Evolutionary conservation across 1,284 basidiomycete species (phyloP), one percentile per base, ranked within the genome.

Genomic region (Mycena citricolor): DNA sequence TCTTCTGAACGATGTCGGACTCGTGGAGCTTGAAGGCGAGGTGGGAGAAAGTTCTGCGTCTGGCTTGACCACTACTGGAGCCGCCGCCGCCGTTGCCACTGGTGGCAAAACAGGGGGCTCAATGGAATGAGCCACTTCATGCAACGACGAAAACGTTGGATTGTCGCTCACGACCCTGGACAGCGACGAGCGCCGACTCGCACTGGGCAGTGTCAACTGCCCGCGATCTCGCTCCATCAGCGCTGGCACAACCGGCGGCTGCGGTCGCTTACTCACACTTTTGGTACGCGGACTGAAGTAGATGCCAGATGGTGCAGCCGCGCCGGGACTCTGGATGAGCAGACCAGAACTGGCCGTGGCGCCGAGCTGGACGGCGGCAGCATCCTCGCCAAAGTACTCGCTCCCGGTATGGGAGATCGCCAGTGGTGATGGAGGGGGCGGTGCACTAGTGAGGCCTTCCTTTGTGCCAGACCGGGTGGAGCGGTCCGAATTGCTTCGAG

Each of bases 301-400:
- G 53, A 99, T 94, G 5, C 93, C 94, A 16, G 91, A 82, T 0
- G 93, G 90, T 51, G 93, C 83, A 0, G 95, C 95, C 60, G 97
- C 92, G n/a, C n/a, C n/a, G 1, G 91, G 90, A 59, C 85, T 90
- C 54, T 94, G 91, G 39, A 99, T 86, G 32, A 98, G 78, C 16
- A 97, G 77, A 1, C 95, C 95, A 3, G 89, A 86, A 2, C 88
- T 87, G 0, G 89, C 86, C 0, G 88, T 86, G 4, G 79, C 71
- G 5, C 87, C 84, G 6, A 89, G 74, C 57, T 85, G 83, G 40
- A 79, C 72, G 8, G 80, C 81, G 2, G 83, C 75, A 11, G 42
- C 46, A 30, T 51, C 52, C 49, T 86, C 81, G 4, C 88, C 81
- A 58, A 98, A 97, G 66, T 97, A 98, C 56, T 94, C 92, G 29